A percentile compares a stretch with the other conserved stretches of the same genome.
phyloP scores from a whole-genome alignment of 208 protist genomes.

The Phytomonas francai region DNA sequence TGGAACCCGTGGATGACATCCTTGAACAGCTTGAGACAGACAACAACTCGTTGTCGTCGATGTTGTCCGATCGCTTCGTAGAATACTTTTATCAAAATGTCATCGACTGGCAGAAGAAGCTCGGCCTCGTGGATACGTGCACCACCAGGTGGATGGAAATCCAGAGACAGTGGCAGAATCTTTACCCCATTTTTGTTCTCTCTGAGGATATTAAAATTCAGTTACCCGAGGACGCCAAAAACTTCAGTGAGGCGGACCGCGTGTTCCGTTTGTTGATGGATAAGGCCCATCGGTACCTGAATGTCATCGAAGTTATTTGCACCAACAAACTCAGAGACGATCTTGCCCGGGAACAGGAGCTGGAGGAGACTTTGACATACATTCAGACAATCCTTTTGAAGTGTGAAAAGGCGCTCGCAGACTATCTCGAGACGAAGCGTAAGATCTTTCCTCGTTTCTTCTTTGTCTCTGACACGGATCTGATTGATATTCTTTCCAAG shows the following conservation, averaged over 20 bases:
- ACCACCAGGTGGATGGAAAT: slow-evolving; percentile 94
- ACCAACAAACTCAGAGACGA: slow-evolving; percentile 76
- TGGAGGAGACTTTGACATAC: slow-evolving; percentile 89
- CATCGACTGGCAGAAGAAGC: slow-evolving; percentile 92
- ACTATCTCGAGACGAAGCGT: slow-evolving; percentile 98
- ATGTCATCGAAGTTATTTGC: slow-evolving; percentile 89
- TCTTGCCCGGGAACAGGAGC: slow-evolving; percentile 77
- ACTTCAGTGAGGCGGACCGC: slow-evolving; percentile 89
- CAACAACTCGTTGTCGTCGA: slow-evolving; percentile 93
- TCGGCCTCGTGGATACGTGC: slow-evolving; percentile 94
- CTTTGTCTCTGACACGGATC: slow-evolving; percentile 91
- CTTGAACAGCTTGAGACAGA: slow-evolving; percentile 94
- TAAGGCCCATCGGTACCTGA: slow-evolving; percentile 87
- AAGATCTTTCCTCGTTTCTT: slow-evolving; percentile 98
- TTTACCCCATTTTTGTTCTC: slow-evolving; percentile 97
- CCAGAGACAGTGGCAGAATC: slow-evolving; percentile 95
- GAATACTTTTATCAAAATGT: slow-evolving; percentile 95
- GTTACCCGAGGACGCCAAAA: slow-evolving; percentile 94
- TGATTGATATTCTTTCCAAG: slow-evolving; percentile 98
- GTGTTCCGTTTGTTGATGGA: slow-evolving; percentile 89
- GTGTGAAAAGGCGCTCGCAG: slow-evolving; percentile 96
- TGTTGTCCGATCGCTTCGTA: slow-evolving; percentile 94
- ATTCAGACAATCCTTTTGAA: slow-evolving; percentile 89
- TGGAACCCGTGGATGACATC: slow-evolving; percentile 91
- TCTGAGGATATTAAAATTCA: slow-evolving; percentile 96